Evolutionary conservation across 2,329 filamentous ascomycete genomes (phyloP).

Genomic region (Talaromyces funiculosus): DNA sequence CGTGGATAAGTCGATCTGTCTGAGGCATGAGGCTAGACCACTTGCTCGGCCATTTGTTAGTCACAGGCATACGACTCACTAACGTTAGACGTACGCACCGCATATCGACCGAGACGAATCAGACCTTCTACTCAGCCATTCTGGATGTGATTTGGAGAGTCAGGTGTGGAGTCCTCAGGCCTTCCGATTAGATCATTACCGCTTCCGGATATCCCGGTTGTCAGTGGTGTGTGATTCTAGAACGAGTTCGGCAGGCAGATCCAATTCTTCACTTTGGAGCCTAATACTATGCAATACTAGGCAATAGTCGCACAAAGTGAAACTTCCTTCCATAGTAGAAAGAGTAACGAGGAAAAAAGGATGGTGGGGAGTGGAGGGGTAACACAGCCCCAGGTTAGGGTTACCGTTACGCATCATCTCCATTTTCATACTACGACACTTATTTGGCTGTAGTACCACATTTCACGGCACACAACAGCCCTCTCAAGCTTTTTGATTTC

Average conservation of each 20-base stretch:
- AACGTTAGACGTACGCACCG: not conserved
- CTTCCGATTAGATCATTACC: constrained; percentile 7
- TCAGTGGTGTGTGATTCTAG: constrained; percentile 1
- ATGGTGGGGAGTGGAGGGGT: constrained; percentile 1
- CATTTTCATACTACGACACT: not conserved
- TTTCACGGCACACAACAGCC: not conserved
- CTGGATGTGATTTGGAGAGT: not conserved
- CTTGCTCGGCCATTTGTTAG: not conserved
- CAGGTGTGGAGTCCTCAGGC: not conserved
- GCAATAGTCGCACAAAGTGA: too few relatives aligned
- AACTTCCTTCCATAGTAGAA: too few relatives aligned
- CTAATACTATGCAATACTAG: too few relatives aligned
- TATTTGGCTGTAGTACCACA: not conserved
- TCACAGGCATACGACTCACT: not conserved
- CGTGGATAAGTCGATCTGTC: not conserved
- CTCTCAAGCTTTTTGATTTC: not conserved
- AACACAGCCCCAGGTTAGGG: not conserved
- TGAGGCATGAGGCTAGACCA: not conserved
- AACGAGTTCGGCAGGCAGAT: not conserved
- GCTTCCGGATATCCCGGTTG: constrained; percentile 9
- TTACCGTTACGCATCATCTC: constrained; percentile 2
- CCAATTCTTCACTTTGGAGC: not conserved
- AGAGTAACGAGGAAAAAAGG: not conserved
- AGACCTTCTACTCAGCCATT: not conserved
- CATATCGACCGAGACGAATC: not conserved